A percentile compares a stretch with the other conserved stretches of the same genome.
These are phyloP conservation scores for Oryza glaberrima DNA, from an alignment of 176 grass and related monocot species.

Conservation along the genomic window DNA sequence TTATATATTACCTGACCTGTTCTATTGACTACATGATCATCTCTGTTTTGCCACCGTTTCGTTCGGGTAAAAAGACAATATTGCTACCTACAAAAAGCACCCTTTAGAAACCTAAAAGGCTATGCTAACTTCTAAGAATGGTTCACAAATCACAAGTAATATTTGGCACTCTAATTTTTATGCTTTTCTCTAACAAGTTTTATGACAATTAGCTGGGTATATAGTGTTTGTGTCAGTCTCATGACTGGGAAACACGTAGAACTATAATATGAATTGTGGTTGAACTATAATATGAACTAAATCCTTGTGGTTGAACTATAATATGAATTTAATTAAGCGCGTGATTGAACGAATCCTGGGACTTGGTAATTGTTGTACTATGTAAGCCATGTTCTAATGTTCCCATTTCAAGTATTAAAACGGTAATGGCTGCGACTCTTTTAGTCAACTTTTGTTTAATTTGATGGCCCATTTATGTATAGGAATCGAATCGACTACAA, in stretches of 20 bases:
- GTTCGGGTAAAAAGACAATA: constrained; percentile 21
- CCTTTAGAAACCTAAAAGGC: constrained; percentile 35
- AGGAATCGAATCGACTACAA: constrained; percentile 4
- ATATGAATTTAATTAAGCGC: not conserved
- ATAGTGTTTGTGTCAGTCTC: constrained; percentile 29
- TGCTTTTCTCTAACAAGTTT: constrained; percentile 3
- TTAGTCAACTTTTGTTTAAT: not conserved
- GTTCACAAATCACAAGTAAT: not conserved
- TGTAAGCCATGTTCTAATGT: not conserved
- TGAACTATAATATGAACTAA: not conserved
- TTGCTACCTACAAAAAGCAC: not conserved
- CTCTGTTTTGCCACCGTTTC: constrained; percentile 25
- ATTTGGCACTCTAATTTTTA: not conserved
- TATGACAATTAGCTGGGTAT: not conserved
- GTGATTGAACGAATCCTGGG: constrained; percentile 29
- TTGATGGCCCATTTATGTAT: not conserved
- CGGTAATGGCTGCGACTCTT: not conserved
- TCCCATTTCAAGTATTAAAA: not conserved
- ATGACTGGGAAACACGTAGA: constrained; percentile 24
- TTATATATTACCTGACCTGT: not conserved
- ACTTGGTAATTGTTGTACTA: not conserved
- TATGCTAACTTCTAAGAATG: not conserved
- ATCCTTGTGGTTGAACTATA: not conserved
- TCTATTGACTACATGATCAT: not conserved
- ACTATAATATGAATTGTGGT: not conserved